phyloP scores from a whole-genome alignment of 2,329 filamentous ascomycete species.

The Cordyceps cicadae region DNA sequence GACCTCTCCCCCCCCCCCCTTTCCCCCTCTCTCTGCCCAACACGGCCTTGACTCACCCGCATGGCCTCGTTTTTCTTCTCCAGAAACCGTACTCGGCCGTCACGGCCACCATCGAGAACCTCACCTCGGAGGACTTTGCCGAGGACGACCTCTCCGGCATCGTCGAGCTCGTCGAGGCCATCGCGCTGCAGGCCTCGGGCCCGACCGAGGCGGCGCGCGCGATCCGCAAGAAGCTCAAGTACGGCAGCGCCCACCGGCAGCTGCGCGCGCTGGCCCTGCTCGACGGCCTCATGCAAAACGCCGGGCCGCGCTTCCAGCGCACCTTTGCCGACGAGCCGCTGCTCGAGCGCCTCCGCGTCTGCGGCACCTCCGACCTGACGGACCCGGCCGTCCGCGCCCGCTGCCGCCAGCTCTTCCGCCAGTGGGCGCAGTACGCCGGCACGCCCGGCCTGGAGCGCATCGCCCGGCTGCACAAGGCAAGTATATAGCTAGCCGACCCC shows the following conservation, averaged over 20 bases:
- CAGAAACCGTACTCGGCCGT: conserved; percentile 90
- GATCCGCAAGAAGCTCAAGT: conserved; percentile 96
- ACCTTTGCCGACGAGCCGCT: conserved; percentile 85
- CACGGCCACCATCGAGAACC: conserved; percentile 81
- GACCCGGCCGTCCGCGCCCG: conserved; percentile 82
- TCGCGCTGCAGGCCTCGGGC: conserved; percentile 79
- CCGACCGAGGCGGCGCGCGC: conserved; percentile 85
- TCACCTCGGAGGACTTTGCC: conserved; percentile 83
- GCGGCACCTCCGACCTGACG: conserved; percentile 75
- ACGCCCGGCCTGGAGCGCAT: conserved; percentile 74
- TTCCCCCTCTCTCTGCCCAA: no score
- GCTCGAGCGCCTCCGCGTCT: conserved; percentile 81
- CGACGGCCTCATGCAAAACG: conserved; percentile 91
- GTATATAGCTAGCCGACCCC: neutral
- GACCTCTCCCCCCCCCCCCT: neutral
- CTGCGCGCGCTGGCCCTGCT: conserved; percentile 80
- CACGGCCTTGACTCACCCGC: no score
- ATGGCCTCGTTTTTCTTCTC: no score
- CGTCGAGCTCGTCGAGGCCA: conserved; percentile 87
- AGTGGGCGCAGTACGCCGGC: conserved; percentile 82
- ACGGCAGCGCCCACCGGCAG: conserved; percentile 89
- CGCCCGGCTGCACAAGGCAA: conserved; percentile 63
- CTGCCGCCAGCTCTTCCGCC: conserved; percentile 75
- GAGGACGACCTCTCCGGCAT: conserved; percentile 89
- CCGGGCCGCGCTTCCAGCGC: conserved; percentile 76